These are phyloP conservation scores for Suillus subluteus DNA, from an alignment of 768 basidiomycete genomes.

Conservation along the genomic window DNA sequence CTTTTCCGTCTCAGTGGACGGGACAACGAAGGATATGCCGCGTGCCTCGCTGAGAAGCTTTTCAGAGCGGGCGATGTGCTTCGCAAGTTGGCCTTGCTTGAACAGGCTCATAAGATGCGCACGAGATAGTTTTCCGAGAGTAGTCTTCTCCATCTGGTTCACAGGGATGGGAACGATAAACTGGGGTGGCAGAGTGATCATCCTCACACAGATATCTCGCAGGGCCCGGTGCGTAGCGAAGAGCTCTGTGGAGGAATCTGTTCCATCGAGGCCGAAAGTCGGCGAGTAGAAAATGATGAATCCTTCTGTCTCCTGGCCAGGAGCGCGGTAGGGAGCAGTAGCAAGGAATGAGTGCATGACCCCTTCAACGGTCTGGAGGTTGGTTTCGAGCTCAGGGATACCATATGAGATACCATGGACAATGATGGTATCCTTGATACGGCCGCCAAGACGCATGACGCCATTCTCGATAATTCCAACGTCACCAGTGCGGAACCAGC, in stretches of 20 bases:
- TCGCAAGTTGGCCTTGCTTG: slow-evolving; percentile 36
- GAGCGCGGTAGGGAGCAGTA: slow-evolving; percentile 40
- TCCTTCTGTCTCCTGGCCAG: slow-evolving; percentile 43
- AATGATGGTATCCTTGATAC: slow-evolving; percentile 44
- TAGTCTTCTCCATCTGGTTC: slow-evolving; percentile 44
- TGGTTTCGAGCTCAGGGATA: slow-evolving; percentile 38
- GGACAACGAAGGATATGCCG: slow-evolving; percentile 24
- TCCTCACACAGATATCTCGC: slow-evolving; percentile 31
- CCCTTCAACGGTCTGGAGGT: slow-evolving; percentile 41
- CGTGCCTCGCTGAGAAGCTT: slow-evolving; percentile 27
- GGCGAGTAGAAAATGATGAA: slow-evolving; percentile 43
- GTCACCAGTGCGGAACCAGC: slow-evolving; percentile 67
- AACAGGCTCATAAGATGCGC: slow-evolving; percentile 40
- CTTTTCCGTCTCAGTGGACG: slow-evolving; percentile 30
- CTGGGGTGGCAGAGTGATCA: slow-evolving; percentile 39
- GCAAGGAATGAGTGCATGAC: slow-evolving; percentile 36
- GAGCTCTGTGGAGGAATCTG: slow-evolving; percentile 28
- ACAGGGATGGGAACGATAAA: slow-evolving; percentile 42
- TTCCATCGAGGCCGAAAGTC: slow-evolving; percentile 24
- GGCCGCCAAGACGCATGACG: slow-evolving; percentile 39
- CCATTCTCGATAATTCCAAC: slow-evolving; percentile 42
- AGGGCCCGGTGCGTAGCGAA: slow-evolving; percentile 34
- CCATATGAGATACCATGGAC: too few relatives aligned
- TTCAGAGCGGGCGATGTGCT: slow-evolving; percentile 33
- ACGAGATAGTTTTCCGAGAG: slow-evolving; percentile 47